These are phyloP conservation scores for Cubamyces sp. DNA, from an alignment of 768 basidiomycete species.

Conservation along the genomic window DNA sequence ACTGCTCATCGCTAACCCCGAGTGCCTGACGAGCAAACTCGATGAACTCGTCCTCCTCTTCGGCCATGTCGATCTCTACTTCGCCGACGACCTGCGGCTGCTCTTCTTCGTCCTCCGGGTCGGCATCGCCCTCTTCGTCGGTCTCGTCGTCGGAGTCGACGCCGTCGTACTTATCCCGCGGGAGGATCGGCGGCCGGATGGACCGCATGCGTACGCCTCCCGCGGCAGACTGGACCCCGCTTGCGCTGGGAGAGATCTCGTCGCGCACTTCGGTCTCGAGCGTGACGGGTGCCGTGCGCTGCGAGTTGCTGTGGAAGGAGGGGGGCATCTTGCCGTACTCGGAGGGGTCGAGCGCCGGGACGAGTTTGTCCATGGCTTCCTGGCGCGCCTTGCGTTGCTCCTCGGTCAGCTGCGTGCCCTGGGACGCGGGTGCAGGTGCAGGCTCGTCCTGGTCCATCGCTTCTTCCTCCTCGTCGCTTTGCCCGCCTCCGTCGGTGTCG, in stretches of 20 bases:
- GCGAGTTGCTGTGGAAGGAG: constrained; percentile 70
- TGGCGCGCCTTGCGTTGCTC: constrained; percentile 48
- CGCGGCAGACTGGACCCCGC: not conserved
- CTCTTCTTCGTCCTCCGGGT: constrained; percentile 75
- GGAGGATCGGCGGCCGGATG: constrained; percentile 77
- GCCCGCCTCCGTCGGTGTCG: constrained; percentile 42
- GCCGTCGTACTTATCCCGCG: constrained; percentile 87
- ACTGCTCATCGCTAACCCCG: constrained; percentile 88
- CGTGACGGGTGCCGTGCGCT: constrained; percentile 57
- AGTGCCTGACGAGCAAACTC: constrained; percentile 92
- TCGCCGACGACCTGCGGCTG: constrained; percentile 83
- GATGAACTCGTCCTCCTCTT: constrained; percentile 93
- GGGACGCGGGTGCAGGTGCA: constrained; percentile 13
- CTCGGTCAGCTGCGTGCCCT: constrained; percentile 4
- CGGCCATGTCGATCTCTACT: constrained; percentile 87
- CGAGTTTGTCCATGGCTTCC: constrained; percentile 77
- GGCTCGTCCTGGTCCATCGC: constrained; percentile 42
- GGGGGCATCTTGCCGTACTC: constrained; percentile 92
- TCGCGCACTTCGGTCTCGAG: constrained; percentile 48
- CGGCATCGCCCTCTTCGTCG: constrained; percentile 58
- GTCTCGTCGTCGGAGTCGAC: constrained; percentile 91
- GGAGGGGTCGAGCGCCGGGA: constrained; percentile 73
- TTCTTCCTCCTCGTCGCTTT: constrained; percentile 39
- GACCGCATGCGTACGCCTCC: constrained; percentile 41
- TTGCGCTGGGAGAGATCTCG: constrained; percentile 14